A percentile compares a stretch with the other conserved stretches of the same genome.
Conservation (phyloP, 2,329 filamentous ascomycete genomes). For the Neonectria sp. region DNA sequence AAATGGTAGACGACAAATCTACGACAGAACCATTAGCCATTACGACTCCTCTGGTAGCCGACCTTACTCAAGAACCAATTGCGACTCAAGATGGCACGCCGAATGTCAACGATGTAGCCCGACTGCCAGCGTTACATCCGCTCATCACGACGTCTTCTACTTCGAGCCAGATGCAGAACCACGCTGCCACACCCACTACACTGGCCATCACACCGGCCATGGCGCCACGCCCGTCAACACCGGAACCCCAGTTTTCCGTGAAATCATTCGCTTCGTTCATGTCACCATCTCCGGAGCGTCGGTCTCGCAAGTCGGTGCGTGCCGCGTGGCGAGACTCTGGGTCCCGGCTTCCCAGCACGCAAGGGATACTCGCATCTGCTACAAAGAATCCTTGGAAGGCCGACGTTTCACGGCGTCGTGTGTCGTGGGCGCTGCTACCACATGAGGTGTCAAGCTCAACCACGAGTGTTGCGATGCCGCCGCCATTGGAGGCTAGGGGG, state of each 20-base stretch:
- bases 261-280: constrained; percentile 69
- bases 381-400: constrained; percentile 53
- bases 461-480: constrained; percentile 3
- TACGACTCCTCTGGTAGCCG: constrained; percentile 43
- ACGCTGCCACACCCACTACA: constrained; percentile 1
- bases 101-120: constrained; percentile 1
- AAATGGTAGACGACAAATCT: constrained; percentile 4
- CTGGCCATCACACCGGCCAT: constrained; percentile 10
- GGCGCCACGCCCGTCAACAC: constrained; percentile 53
- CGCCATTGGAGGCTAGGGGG: constrained; percentile 26
- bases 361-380: constrained; percentile 54
- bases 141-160: constrained; percentile 6
- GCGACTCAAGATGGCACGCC: constrained; percentile 2
- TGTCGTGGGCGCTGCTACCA: constrained; percentile 56
- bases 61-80: constrained; percentile 8
- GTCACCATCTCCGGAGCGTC: constrained; percentile 63
- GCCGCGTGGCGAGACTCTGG: constrained; percentile 41
- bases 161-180: constrained; percentile 25
- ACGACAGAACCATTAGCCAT: constrained; percentile 18
- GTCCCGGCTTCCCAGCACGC: constrained; percentile 51
- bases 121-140: constrained; percentile 9
- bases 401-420: constrained; percentile 48
- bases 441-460: constrained; percentile 38
- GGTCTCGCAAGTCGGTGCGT: constrained; percentile 32
- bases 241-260: constrained; percentile 64